Percentiles rank a stretch among this genome's conserved stretches.
Evolutionary conservation across 176 grass and related monocot genomes (phyloP).

Genomic region (Oryza australiensis): DNA sequence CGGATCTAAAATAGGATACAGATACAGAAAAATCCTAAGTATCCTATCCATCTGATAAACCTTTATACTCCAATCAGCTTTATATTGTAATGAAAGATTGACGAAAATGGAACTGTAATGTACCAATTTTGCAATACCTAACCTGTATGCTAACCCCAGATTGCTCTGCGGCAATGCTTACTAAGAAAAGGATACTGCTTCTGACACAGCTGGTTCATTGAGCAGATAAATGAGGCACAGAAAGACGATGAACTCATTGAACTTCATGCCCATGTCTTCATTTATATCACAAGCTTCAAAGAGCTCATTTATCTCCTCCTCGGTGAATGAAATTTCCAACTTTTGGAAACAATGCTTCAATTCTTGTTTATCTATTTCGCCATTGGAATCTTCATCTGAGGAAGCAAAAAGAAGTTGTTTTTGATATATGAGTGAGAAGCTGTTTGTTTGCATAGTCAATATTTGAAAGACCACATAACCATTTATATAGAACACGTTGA

Average conservation of each 20-base stretch:
- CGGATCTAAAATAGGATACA: background rate
- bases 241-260: constrained; percentile 97
- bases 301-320: constrained; percentile 78
- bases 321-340: constrained; percentile 72
- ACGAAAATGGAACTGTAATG: background rate
- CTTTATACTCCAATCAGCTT: background rate
- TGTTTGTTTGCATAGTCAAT: background rate
- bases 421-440: constrained; percentile 12
- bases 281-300: constrained; percentile 93
- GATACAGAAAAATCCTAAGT: background rate
- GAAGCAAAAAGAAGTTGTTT: background rate
- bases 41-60: background rate
- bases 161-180: constrained; percentile 15
- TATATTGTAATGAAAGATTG: background rate
- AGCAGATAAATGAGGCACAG: constrained; percentile 94
- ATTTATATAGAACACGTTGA: background rate
- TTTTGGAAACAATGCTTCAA: constrained; percentile 78
- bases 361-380: constrained; percentile 85
- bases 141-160: background rate
- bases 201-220: constrained; percentile 60
- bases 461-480: background rate
- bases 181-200: constrained; percentile 78
- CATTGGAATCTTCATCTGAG: constrained; percentile 95
- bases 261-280: constrained; percentile 91
- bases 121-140: background rate